These are phyloP conservation scores for Oryza glumipatula DNA, from an alignment of 176 grass and related monocot genomes.

Conservation along the genomic window DNA sequence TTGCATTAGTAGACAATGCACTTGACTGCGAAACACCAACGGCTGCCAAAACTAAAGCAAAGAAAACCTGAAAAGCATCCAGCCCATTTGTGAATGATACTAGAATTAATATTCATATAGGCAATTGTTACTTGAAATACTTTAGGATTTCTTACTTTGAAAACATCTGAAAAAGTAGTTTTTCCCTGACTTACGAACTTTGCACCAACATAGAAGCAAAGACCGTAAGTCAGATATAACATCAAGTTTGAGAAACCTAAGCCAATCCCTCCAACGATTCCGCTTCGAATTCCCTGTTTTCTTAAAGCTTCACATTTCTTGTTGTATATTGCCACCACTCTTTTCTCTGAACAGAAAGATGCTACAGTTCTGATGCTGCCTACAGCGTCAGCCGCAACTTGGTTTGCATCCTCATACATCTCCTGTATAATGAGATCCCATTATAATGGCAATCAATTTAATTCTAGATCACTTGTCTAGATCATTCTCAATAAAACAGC, in stretches of 20 bases:
- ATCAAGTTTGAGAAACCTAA: slow-evolving; percentile 55
- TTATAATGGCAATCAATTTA: slow-evolving; percentile 9
- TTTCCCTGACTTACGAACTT: slow-evolving; percentile 50
- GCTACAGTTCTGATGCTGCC: slow-evolving; percentile 67
- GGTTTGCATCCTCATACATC: slow-evolving; percentile 69
- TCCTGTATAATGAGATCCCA: slow-evolving; percentile 25
- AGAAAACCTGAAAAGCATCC: slow-evolving; percentile 53
- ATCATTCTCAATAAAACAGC: not conserved
- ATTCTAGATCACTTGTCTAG: not conserved
- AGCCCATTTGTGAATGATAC: slow-evolving; percentile 24
- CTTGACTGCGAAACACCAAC: slow-evolving; percentile 50
- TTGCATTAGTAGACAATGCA: slow-evolving; percentile 49
- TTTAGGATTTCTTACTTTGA: slow-evolving; percentile 42
- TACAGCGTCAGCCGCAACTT: slow-evolving; percentile 65
- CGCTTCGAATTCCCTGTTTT: slow-evolving; percentile 59
- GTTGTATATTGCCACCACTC: slow-evolving; percentile 49
- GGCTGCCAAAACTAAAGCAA: slow-evolving; percentile 55
- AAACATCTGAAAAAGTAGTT: slow-evolving; percentile 58
- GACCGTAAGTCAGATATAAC: slow-evolving; percentile 43
- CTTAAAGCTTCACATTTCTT: slow-evolving; percentile 56
- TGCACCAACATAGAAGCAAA: slow-evolving; percentile 70
- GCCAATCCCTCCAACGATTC: slow-evolving; percentile 58
- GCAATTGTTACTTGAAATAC: not conserved
- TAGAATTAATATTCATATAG: slow-evolving; percentile 7
- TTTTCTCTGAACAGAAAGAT: slow-evolving; percentile 65